Evolutionary conservation across 208 protist species (phyloP).

Genomic region (Acanthamoeba sp.): DNA sequence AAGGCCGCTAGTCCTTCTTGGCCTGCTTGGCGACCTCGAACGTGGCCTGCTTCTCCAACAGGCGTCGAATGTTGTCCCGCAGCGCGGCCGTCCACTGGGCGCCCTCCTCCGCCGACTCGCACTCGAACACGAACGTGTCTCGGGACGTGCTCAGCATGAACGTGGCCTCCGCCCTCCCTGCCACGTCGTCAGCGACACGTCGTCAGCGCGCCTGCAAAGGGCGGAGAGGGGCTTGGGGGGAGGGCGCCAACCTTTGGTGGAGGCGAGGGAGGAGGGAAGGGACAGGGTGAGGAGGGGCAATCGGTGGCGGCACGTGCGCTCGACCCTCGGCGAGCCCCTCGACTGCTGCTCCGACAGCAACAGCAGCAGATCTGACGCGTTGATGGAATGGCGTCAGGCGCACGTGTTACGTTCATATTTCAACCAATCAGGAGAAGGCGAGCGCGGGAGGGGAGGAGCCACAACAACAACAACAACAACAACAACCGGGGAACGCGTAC

Average conservation of each 20-base stretch:
- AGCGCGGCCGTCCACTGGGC: slow-evolving; percentile 1
- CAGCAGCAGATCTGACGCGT: slow-evolving; percentile 16
- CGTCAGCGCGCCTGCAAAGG: background rate
- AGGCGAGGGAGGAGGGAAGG: background rate
- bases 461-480: background rate
- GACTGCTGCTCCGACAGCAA: slow-evolving; percentile 6
- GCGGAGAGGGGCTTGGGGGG: too few relatives aligned
- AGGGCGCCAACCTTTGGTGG: slow-evolving; percentile 30
- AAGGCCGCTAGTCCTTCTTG: too few relatives aligned
- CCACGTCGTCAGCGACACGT: background rate
- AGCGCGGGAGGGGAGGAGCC: background rate
- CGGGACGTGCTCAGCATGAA: slow-evolving; percentile 16
- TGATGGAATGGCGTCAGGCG: too few relatives aligned
- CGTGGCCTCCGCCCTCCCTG: background rate
- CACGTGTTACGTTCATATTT: too few relatives aligned
- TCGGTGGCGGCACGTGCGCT: background rate
- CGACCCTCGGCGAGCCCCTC: background rate
- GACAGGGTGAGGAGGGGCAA: slow-evolving; percentile 9
- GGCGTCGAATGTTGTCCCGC: slow-evolving; percentile 25
- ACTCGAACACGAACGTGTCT: slow-evolving; percentile 16
- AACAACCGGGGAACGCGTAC: background rate
- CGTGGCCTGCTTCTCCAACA: slow-evolving; percentile 29
- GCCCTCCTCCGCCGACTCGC: background rate
- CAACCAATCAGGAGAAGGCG: too few relatives aligned
- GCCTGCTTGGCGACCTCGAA: slow-evolving; percentile 18